Percentiles rank a stretch among this genome's conserved stretches.
Conservation (phyloP, 805 yeast species). For the Yarrowia porcina region DNA sequence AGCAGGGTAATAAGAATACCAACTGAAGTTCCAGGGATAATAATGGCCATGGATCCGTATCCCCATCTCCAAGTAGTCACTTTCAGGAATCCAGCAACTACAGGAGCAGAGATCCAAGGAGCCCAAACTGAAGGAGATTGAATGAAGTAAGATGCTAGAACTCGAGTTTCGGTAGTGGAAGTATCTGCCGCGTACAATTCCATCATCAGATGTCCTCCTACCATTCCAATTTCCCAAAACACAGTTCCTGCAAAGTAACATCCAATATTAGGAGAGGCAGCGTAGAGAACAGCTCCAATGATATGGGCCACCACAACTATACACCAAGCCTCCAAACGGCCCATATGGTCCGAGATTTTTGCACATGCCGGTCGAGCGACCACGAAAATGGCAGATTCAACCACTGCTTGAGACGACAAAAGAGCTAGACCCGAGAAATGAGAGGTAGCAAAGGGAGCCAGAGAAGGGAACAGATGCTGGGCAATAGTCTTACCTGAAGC, state of each 20-base stretch:
- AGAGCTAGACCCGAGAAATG: constrained; percentile 15
- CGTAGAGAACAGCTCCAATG: constrained; percentile 17
- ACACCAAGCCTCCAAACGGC: constrained; percentile 10
- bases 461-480: constrained; percentile 18
- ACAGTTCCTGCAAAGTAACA: constrained; percentile 20
- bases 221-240: constrained; percentile 22
- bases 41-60: constrained; percentile 47
- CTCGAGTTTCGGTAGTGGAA: constrained; percentile 12
- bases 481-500: constrained; percentile 16
- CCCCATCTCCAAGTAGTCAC: constrained; percentile 53
- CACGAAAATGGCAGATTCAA: constrained; percentile 19
- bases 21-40: constrained; percentile 40
- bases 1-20: background rate
- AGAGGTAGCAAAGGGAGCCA: constrained; percentile 16
- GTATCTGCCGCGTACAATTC: constrained; percentile 14
- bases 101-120: constrained; percentile 20
- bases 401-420: constrained; percentile 18
- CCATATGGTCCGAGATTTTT: constrained; percentile 13
- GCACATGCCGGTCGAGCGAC: constrained; percentile 17
- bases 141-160: constrained; percentile 11
- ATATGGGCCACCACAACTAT: constrained; percentile 6
- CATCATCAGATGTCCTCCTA: constrained; percentile 22
- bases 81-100: constrained; percentile 33
- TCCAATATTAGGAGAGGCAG: constrained; percentile 10
- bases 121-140: constrained; percentile 18